These are phyloP conservation scores for Talaromyces atroroseus DNA, from an alignment of 2,329 filamentous ascomycete genomes.

Conservation along the genomic window DNA sequence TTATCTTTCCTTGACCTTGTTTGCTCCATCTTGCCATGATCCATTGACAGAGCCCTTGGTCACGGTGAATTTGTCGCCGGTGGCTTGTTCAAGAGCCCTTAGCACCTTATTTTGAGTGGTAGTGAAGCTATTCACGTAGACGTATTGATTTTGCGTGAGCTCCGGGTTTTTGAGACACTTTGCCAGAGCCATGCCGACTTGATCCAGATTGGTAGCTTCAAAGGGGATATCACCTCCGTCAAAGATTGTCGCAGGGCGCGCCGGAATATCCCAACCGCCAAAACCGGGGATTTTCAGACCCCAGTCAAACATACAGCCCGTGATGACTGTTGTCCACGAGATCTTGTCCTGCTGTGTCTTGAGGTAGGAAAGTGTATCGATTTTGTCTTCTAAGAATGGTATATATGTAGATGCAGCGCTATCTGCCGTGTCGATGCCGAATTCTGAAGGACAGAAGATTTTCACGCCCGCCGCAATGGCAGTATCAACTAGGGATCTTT, in stretches of 20 bases:
- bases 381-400: too few species aligned
- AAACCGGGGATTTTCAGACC: background rate
- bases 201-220: background rate
- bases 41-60: background rate
- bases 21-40: too few species aligned
- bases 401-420: too few species aligned
- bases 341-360: too few species aligned
- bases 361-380: too few species aligned
- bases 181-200: background rate
- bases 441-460: too few species aligned
- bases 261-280: background rate
- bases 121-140: background rate
- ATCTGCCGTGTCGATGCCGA: too few species aligned
- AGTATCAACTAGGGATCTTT: too few species aligned
- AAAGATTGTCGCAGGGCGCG: background rate
- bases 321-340: too few species aligned
- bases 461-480: too few species aligned
- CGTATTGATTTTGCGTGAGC: background rate
- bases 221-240: conserved; percentile 1
- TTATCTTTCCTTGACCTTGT: background rate
- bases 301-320: too few species aligned
- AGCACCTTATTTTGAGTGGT: conserved; percentile 3
- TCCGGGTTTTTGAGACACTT: background rate
- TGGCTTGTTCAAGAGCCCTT: background rate
- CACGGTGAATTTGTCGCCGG: background rate